Conservation (phyloP, 2,329 filamentous ascomycete species). For the Alternaria brassicae region DNA sequence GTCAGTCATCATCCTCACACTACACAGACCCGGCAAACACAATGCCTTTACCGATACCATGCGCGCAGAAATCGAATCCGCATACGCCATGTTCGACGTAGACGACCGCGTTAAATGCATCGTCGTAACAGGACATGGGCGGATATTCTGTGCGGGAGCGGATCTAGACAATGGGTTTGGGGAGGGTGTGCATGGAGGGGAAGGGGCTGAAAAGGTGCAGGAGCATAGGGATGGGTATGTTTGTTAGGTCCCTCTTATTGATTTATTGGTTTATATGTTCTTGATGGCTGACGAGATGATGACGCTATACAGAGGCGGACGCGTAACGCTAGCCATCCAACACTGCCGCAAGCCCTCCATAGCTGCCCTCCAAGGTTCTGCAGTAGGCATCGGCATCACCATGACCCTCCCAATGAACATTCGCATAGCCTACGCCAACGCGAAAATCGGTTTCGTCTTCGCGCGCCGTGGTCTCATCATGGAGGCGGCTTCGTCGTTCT, state of each 20-base stretch:
- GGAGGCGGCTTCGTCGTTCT: slow-evolving; percentile 75
- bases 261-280: too few species aligned
- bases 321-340: slow-evolving; percentile 62
- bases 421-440: slow-evolving; percentile 60
- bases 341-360: slow-evolving; percentile 65
- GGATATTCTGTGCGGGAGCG: slow-evolving; percentile 64
- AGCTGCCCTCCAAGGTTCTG: slow-evolving; percentile 62
- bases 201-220: slow-evolving; percentile 52
- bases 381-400: slow-evolving; percentile 66
- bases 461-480: slow-evolving; percentile 72
- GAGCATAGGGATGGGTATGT: slow-evolving; percentile 63
- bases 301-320: slow-evolving; percentile 50
- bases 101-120: slow-evolving; percentile 63
- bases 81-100: slow-evolving; percentile 60
- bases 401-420: slow-evolving; percentile 66
- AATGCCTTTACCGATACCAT: slow-evolving; percentile 75
- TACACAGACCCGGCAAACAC: slow-evolving; percentile 69
- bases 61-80: slow-evolving; percentile 65
- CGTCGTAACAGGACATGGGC: slow-evolving; percentile 61
- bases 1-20: slow-evolving; percentile 66
- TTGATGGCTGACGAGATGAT: background rate
- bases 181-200: slow-evolving; percentile 48
- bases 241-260: background rate
- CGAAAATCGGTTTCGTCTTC: slow-evolving; percentile 79
- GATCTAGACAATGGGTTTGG: slow-evolving; percentile 63